These are phyloP conservation scores for Monosporascus sp. DNA, from an alignment of 2,329 filamentous ascomycete genomes.

Conservation along the genomic window DNA sequence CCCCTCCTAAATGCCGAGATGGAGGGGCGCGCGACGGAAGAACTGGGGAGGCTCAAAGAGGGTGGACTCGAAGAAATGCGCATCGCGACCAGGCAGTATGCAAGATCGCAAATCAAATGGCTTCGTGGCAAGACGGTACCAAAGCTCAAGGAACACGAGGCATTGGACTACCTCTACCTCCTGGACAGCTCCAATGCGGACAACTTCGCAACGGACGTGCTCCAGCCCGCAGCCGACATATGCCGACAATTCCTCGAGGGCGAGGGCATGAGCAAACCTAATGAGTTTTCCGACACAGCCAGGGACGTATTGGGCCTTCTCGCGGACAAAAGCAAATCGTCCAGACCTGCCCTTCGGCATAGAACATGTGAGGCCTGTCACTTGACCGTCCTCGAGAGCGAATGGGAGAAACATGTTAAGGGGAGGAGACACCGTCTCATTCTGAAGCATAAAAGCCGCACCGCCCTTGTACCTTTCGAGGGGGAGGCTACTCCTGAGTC, in stretches of 20 bases:
- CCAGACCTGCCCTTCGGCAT: conserved; percentile 31
- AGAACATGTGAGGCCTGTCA: conserved; percentile 71
- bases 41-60: conserved; percentile 50
- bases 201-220: conserved; percentile 59
- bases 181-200: conserved; percentile 71
- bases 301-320: conserved; percentile 54
- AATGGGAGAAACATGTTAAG: conserved; percentile 42
- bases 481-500: not conserved
- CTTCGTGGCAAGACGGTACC: conserved; percentile 77
- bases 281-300: conserved; percentile 42
- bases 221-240: conserved; percentile 57
- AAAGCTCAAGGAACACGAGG: conserved; percentile 52
- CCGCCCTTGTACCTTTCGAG: conserved; percentile 21
- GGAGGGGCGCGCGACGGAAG: conserved; percentile 22
- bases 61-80: conserved; percentile 71
- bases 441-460: conserved; percentile 20
- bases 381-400: conserved; percentile 51
- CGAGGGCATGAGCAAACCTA: conserved; percentile 46
- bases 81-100: conserved; percentile 80
- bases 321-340: conserved; percentile 46
- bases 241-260: conserved; percentile 58
- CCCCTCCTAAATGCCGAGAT: conserved; percentile 55
- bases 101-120: conserved; percentile 79
- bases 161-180: conserved; percentile 62
- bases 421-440: conserved; percentile 34